Evolutionary conservation across 106 monocot species (phyloP).

Genomic region (Dioscorea alata): DNA sequence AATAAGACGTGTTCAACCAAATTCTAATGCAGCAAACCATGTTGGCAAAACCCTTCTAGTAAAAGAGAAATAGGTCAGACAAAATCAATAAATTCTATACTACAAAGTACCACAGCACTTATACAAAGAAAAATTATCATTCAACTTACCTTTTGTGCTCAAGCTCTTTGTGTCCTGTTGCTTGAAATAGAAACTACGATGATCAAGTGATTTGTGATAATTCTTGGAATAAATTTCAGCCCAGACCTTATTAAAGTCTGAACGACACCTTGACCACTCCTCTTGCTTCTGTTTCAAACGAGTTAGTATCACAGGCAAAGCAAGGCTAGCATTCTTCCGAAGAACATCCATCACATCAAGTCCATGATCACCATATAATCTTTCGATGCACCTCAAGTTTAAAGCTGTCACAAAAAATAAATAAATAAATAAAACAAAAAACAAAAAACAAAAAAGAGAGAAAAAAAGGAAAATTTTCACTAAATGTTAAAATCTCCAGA

Average conservation of each 20-base stretch:
- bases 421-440: too few relatives aligned
- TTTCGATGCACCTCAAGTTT: slow-evolving; percentile 15
- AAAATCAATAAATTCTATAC: too few relatives aligned
- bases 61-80: too few relatives aligned
- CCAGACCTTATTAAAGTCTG: slow-evolving; percentile 12
- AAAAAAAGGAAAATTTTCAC: not conserved
- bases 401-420: slow-evolving; percentile 11
- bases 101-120: too few relatives aligned
- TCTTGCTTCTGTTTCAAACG: slow-evolving; percentile 23
- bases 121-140: too few relatives aligned
- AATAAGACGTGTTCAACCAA: too few relatives aligned
- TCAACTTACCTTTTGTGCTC: slow-evolving; percentile 8
- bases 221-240: slow-evolving; percentile 5
- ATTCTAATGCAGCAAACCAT: too few relatives aligned
- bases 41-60: too few relatives aligned
- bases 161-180: slow-evolving; percentile 18
- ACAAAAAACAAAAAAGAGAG: too few relatives aligned
- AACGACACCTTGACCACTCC: slow-evolving; percentile 5
- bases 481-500: not conserved
- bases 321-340: not conserved
- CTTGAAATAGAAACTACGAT: slow-evolving; percentile 17
- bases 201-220: slow-evolving; percentile 10
- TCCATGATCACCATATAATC: slow-evolving; percentile 13
- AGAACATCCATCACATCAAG: slow-evolving; percentile 9
- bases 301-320: slow-evolving; percentile 15